Conservation (phyloP, 768 basidiomycete species). For the Lentinula boryana region DNA sequence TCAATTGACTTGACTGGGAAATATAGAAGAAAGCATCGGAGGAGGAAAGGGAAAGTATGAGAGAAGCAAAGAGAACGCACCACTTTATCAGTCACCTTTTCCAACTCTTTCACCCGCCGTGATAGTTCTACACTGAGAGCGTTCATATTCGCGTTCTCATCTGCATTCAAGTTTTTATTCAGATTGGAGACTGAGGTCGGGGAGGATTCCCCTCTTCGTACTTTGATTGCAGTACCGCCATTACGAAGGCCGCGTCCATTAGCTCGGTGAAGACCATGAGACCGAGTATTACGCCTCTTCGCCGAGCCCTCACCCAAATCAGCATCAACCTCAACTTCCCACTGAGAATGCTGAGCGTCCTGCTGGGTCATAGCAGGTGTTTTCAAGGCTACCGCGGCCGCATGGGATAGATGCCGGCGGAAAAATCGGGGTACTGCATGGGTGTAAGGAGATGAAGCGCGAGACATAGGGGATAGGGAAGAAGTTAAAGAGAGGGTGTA, state of each 20-base stretch:
- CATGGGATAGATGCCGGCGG: not conserved
- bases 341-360: not conserved
- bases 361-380: not conserved
- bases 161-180: conserved; percentile 1
- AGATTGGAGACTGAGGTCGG: too few relatives aligned
- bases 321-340: too few relatives aligned
- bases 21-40: too few relatives aligned
- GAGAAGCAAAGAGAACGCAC: conserved; percentile 14
- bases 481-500: not conserved
- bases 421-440: not conserved
- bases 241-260: too few relatives aligned
- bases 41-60: too few relatives aligned
- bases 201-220: too few relatives aligned
- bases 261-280: too few relatives aligned
- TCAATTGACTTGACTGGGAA: too few relatives aligned
- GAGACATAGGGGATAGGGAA: not conserved
- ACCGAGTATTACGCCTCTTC: too few relatives aligned
- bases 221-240: too few relatives aligned
- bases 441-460: not conserved
- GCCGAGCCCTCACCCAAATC: too few relatives aligned
- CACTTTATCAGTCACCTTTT: conserved; percentile 27
- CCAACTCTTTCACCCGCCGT: conserved; percentile 28
- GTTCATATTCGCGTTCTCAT: conserved; percentile 10
- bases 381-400: not conserved
- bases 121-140: conserved; percentile 23